These are phyloP conservation scores for Botryobasidium botryosum DNA, from an alignment of 768 basidiomycete genomes.

Conservation along the genomic window DNA sequence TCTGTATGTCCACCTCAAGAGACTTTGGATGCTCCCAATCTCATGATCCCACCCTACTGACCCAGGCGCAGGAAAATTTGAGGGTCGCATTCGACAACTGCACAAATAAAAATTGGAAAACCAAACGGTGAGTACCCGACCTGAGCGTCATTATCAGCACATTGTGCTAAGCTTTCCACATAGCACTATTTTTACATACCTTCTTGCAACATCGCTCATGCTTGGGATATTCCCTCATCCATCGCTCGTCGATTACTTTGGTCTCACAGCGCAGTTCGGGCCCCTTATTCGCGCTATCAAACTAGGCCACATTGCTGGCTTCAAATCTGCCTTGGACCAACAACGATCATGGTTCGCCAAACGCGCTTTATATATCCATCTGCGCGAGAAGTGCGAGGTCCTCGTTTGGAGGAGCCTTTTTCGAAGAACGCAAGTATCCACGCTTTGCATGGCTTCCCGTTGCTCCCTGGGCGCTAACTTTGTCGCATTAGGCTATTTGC, in stretches of 20 bases:
- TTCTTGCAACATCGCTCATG: background rate
- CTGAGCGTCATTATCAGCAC: background rate
- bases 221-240: background rate
- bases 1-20: background rate
- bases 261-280: background rate
- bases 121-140: background rate
- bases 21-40: background rate
- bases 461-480: background rate
- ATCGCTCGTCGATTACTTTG: background rate
- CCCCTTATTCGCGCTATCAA: background rate
- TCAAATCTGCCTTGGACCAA: background rate
- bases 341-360: background rate
- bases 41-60: background rate
- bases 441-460: background rate
- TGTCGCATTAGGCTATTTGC: background rate
- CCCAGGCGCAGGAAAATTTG: background rate
- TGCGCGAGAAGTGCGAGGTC: background rate
- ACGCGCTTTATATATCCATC: background rate
- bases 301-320: background rate
- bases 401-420: background rate
- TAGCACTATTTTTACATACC: background rate
- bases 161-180: background rate
- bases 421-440: background rate
- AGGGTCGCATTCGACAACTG: background rate
- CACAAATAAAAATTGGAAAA: background rate